phyloP scores from a whole-genome alignment of 257 asterid species.

The Solanum pennellii region DNA sequence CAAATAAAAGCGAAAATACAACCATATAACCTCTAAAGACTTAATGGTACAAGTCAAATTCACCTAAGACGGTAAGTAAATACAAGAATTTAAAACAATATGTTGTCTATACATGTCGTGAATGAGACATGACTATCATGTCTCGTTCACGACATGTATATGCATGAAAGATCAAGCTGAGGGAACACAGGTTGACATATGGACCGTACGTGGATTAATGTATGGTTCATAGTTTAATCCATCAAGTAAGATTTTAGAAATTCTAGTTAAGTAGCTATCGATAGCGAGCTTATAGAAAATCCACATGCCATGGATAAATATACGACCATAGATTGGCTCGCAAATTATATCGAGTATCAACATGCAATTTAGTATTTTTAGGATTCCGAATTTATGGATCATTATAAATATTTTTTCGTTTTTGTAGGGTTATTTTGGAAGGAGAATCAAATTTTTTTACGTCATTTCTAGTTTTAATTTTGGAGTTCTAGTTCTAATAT shows the following conservation, averaged over 20 bases:
- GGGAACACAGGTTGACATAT: too few species aligned
- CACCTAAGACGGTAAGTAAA: background rate
- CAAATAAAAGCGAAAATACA: background rate
- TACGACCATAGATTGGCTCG: background rate
- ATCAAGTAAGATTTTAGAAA: background rate
- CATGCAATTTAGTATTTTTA: too few species aligned
- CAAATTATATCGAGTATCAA: background rate
- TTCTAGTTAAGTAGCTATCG: background rate
- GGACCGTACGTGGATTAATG: too few species aligned
- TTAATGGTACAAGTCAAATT: background rate
- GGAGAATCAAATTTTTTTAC: background rate
- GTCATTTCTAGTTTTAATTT: background rate
- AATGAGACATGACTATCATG: background rate
- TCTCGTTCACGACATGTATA: background rate
- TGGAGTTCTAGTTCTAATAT: background rate
- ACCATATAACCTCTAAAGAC: background rate
- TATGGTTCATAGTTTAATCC: background rate
- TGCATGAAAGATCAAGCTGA: too few species aligned
- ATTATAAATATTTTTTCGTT: background rate
- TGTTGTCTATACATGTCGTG: too few species aligned
- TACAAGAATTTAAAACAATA: background rate
- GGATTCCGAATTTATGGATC: background rate
- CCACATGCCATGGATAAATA: background rate
- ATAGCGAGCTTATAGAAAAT: background rate
- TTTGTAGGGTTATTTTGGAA: background rate